These are phyloP conservation scores for Russula dissimulans DNA, from an alignment of 768 basidiomycete genomes.

Conservation along the genomic window DNA sequence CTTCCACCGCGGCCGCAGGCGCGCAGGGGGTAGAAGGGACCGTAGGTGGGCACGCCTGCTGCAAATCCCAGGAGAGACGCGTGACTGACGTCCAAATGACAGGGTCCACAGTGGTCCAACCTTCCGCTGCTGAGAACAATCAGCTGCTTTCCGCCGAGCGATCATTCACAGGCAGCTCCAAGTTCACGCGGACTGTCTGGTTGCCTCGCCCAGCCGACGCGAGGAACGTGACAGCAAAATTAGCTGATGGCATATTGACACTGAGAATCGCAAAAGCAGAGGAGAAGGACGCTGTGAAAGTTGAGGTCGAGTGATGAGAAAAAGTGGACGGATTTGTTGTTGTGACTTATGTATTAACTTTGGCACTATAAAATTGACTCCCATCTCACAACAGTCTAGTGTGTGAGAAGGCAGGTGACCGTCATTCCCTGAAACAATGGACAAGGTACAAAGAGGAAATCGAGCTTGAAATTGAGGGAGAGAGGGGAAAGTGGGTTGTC, in stretches of 20 bases:
- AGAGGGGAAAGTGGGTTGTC: not conserved
- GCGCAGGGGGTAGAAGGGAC: not conserved
- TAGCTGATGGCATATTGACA: slow-evolving; percentile 62
- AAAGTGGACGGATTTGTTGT: not conserved
- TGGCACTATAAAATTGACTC: slow-evolving; percentile 2
- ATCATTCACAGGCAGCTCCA: slow-evolving; percentile 42
- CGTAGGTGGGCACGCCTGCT: not conserved
- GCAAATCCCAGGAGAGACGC: not conserved
- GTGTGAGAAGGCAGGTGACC: not conserved
- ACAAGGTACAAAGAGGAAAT: not conserved
- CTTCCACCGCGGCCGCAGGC: not conserved
- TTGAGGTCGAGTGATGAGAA: slow-evolving; percentile 31
- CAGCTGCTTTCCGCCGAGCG: slow-evolving; percentile 54
- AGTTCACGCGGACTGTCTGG: slow-evolving; percentile 65
- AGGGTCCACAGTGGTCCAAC: slow-evolving; percentile 9
- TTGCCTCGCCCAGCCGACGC: slow-evolving; percentile 55
- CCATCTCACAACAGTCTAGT: slow-evolving; percentile 8
- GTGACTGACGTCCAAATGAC: slow-evolving; percentile 20
- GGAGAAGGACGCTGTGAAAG: slow-evolving; percentile 45
- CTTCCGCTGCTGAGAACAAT: slow-evolving; percentile 13
- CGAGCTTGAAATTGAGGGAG: not conserved
- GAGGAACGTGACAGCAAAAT: slow-evolving; percentile 48
- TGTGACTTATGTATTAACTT: slow-evolving; percentile 1
- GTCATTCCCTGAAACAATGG: not conserved
- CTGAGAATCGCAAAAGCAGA: slow-evolving; percentile 51